Evolutionary conservation across 225 moss, liverwort and hornwort species (phyloP).

Genomic region (Bryoerythrophyllum caledonicum): DNA sequence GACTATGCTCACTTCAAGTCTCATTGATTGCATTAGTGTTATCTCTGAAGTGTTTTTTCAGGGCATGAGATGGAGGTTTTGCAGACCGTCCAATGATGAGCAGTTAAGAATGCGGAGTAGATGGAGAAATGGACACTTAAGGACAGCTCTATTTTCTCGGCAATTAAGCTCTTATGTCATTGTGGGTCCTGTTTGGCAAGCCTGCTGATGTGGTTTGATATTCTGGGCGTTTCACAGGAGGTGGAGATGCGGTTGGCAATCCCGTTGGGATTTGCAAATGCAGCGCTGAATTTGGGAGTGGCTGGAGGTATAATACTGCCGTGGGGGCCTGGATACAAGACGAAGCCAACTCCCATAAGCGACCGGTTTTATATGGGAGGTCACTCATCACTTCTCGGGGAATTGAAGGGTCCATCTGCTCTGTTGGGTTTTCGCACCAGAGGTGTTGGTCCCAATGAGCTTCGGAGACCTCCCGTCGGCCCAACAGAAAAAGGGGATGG

Average conservation of each 20-base stretch:
- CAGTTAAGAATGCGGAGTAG: too few relatives aligned
- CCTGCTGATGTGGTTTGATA: constrained; percentile 14
- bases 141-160: not conserved
- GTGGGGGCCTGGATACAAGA: constrained; percentile 80
- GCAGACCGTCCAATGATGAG: too few relatives aligned
- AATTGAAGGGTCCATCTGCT: constrained; percentile 92
- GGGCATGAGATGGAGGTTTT: too few relatives aligned
- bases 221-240: constrained; percentile 62
- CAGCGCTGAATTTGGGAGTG: constrained; percentile 88
- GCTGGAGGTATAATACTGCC: constrained; percentile 90
- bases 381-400: constrained; percentile 93
- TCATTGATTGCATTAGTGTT: not conserved
- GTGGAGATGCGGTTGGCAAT: constrained; percentile 83
- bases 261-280: constrained; percentile 80
- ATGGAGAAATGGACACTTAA: too few relatives aligned
- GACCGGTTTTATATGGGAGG: constrained; percentile 99
- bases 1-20: constrained; percentile 18
- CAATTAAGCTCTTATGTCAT: not conserved
- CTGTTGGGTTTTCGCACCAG: constrained; percentile 94
- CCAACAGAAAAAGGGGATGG: constrained; percentile 39
- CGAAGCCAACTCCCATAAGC: constrained; percentile 82
- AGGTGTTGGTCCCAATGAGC: constrained; percentile 95
- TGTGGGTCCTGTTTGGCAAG: constrained; percentile 13
- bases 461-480: constrained; percentile 47
- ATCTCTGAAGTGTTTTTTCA: too few relatives aligned